These are phyloP conservation scores for Verticillium nonalfalfae DNA, from an alignment of 2,329 filamentous ascomycete species.

Conservation along the genomic window DNA sequence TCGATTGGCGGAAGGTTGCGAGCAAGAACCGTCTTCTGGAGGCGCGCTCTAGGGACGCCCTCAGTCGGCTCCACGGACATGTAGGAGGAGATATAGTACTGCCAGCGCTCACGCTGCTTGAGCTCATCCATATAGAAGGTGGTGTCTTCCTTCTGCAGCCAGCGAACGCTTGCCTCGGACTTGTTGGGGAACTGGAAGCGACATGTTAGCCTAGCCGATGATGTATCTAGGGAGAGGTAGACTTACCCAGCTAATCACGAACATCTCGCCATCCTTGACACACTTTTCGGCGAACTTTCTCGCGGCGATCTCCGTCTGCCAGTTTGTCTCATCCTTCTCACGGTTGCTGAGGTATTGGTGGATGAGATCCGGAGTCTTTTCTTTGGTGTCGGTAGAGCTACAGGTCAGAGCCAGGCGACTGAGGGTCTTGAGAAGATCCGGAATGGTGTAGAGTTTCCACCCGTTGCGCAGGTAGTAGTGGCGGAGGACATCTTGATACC, in stretches of 20 bases:
- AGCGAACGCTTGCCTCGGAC: slow-evolving; percentile 65
- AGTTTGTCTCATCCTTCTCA: slow-evolving; percentile 77
- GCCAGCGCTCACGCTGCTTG: slow-evolving; percentile 78
- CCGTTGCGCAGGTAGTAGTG: slow-evolving; percentile 87
- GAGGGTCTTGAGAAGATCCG: slow-evolving; percentile 78
- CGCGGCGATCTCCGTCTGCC: slow-evolving; percentile 82
- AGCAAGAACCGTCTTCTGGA: slow-evolving; percentile 63
- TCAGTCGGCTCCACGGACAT: slow-evolving; percentile 85
- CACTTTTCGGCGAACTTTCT: slow-evolving; percentile 89
- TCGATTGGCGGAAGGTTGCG: slow-evolving; percentile 63
- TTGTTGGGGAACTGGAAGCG: slow-evolving; percentile 56
- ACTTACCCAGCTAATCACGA: slow-evolving; percentile 83
- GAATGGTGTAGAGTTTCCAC: slow-evolving; percentile 90
- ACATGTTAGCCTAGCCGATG: slow-evolving; percentile 20
- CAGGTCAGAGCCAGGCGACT: slow-evolving; percentile 77
- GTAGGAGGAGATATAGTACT: slow-evolving; percentile 92
- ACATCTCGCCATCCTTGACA: slow-evolving; percentile 88
- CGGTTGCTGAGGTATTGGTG: slow-evolving; percentile 80
- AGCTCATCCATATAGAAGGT: slow-evolving; percentile 88
- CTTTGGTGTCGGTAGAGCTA: slow-evolving; percentile 79
- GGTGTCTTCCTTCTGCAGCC: slow-evolving; percentile 60
- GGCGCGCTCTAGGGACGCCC: slow-evolving; percentile 58
- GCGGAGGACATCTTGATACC: slow-evolving; percentile 85
- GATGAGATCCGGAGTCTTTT: slow-evolving; percentile 88
- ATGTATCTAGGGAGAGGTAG: slow-evolving; percentile 16